Base-by-base conservation (phyloP, 1,284 basidiomycete genomes). In the Ganoderma boninense region DNA sequence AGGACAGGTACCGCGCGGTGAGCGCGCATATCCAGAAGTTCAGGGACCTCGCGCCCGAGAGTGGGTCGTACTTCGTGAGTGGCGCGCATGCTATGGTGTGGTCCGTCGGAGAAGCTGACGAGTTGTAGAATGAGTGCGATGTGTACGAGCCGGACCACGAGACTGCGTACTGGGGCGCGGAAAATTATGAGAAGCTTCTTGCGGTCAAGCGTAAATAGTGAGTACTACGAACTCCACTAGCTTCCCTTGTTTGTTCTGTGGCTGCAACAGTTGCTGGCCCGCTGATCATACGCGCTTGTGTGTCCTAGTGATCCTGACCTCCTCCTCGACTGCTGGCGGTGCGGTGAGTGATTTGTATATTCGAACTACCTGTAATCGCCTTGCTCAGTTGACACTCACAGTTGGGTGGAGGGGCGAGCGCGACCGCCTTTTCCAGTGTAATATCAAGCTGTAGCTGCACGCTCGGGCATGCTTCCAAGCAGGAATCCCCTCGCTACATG, bases 281-380 rank as follows among this genome's bases (percentile, higher is more conserved):
- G 44, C 62, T 66, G 32, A 78, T 29, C 26, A 23, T 20, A n/a
- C 23, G 1, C 5, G 13, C 26, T 32, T 40, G 54, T 4, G 20
- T 18, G 32, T 29, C 18, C 11, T 68, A 89, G 88, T 76, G 89
- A 90, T 75, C 88, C 88, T 23, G 71, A 84, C 23, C 81, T 83
- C 29, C 76, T 90, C n/a, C 77, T 90, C 18, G 87, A 89, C 74
- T 89, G 89, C 74, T 90, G 88, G 88, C 87, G 88, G 69, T 89
- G 89, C 74, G 87, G 87, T 89, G 66, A 76, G 86, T 80, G 20
- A 56, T 38, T 60, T 35, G 52, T 54, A 32, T 32, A 32, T 49
- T n/a, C 7, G 38, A 10, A 29, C 14, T 7, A 29, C 13, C 26
- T 14, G 4, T 32, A 16, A 18, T 3, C n/a, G 23, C 23, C 20